phyloP scores from a whole-genome alignment of 306 rosid species.

The Malus asiatica region DNA sequence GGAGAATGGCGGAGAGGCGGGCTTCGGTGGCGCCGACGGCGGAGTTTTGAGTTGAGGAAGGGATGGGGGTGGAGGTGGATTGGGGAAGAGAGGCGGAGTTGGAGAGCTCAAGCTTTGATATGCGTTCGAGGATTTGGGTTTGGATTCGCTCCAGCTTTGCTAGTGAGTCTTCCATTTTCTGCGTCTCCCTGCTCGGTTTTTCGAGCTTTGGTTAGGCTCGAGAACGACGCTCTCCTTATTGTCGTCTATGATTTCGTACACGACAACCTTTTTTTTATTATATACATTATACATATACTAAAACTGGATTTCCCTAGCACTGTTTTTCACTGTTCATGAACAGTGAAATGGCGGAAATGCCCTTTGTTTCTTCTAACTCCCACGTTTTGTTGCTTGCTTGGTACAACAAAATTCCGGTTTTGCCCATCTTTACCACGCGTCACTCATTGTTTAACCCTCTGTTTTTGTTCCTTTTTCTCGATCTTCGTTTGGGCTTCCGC shows the following conservation, averaged over 20 bases:
- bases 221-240: background rate
- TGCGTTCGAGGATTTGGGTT: conserved; percentile 37
- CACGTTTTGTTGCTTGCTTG: no score
- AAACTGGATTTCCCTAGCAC: no score
- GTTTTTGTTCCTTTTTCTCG: no score
- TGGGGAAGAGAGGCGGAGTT: conserved; percentile 8
- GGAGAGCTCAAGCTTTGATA: conserved; percentile 43
- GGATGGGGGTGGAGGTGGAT: background rate
- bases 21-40: conserved; percentile 34
- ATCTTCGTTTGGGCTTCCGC: no score
- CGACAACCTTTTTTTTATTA: background rate
- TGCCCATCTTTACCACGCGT: no score
- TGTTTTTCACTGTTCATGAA: no score
- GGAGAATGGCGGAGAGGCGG: conserved; percentile 66
- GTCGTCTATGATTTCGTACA: background rate
- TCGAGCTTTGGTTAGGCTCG: background rate
- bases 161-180: conserved; percentile 32
- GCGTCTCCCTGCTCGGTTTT: background rate
- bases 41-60: background rate
- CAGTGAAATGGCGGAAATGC: no score
- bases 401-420: no score
- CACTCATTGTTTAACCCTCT: no score
- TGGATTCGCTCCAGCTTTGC: conserved; percentile 47
- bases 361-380: no score
- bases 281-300: no score